A percentile compares a stretch with the other conserved stretches of the same genome.
Conservation (phyloP, 1,284 basidiomycete genomes). For the Dichomitus squalens region DNA sequence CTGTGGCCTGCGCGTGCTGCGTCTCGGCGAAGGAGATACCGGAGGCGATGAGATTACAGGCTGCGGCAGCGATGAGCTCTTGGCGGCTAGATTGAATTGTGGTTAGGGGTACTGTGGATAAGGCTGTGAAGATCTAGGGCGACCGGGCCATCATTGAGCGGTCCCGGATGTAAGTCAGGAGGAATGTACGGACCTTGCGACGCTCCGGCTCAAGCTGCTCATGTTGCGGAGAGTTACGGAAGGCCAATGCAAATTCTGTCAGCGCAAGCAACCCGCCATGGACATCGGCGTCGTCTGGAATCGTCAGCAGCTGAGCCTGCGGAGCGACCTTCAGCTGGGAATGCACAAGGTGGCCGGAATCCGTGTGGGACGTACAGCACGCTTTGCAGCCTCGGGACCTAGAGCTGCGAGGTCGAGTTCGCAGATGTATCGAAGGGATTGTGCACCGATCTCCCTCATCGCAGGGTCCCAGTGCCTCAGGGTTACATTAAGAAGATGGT, state of each 20-base stretch:
- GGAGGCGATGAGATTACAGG: conserved; percentile 73
- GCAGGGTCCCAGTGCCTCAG: conserved; percentile 89
- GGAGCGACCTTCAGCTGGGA: conserved; percentile 2
- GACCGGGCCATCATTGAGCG: conserved; percentile 12
- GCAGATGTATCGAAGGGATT: conserved; percentile 74
- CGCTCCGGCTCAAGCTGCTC: conserved; percentile 34
- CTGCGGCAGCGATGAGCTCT: conserved; percentile 73
- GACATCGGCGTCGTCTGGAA: conserved; percentile 70
- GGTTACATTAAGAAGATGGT: conserved; percentile 77
- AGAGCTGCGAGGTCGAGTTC: conserved; percentile 58
- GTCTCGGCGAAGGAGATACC: conserved; percentile 64
- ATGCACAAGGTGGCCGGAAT: neutral
- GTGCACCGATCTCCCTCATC: conserved; percentile 82
- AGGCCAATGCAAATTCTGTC: conserved; percentile 66
- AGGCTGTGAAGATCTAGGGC: conserved; percentile 59
- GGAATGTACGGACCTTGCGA: conserved; percentile 40
- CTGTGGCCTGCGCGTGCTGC: conserved; percentile 40
- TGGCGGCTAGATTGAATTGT: conserved; percentile 71
- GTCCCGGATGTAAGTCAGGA: neutral
- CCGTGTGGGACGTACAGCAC: conserved; percentile 48
- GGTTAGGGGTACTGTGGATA: conserved; percentile 56
- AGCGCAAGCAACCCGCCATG: conserved; percentile 85
- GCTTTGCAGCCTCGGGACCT: conserved; percentile 49
- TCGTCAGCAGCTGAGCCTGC: conserved; percentile 62
- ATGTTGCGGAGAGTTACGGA: conserved; percentile 36